These are phyloP conservation scores for Neonectria hederae DNA, from an alignment of 2,329 filamentous ascomycete genomes.

Conservation along the genomic window DNA sequence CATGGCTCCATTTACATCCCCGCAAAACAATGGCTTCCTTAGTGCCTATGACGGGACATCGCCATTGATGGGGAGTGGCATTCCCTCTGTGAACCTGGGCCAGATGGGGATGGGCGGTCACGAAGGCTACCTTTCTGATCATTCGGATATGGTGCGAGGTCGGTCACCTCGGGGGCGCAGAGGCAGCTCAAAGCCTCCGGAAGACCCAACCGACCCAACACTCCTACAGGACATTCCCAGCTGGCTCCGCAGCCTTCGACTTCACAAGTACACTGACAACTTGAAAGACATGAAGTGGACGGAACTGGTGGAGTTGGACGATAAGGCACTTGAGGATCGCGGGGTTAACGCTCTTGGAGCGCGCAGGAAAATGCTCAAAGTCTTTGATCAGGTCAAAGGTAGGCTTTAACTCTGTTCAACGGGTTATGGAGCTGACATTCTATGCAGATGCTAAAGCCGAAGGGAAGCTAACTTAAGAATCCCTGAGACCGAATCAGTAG, in stretches of 20 bases:
- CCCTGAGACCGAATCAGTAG: conserved; percentile 16
- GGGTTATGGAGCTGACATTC: conserved; percentile 30
- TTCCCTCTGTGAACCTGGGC: conserved; percentile 76
- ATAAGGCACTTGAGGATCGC: conserved; percentile 89
- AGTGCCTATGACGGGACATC: conserved; percentile 83
- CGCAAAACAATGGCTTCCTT: conserved; percentile 94
- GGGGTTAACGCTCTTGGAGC: conserved; percentile 96
- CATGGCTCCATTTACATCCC: conserved; percentile 80
- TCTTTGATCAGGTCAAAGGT: conserved; percentile 95
- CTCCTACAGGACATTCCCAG: conserved; percentile 94
- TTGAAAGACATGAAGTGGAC: conserved; percentile 98
- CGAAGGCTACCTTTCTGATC: conserved; percentile 92
- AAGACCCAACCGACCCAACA: conserved; percentile 92
- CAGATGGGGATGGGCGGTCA: conserved; percentile 75
- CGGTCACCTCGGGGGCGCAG: conserved; percentile 91
- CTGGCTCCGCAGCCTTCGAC: conserved; percentile 91
- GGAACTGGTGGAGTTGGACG: conserved; percentile 89
- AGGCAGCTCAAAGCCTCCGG: conserved; percentile 95
- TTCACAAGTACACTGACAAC: conserved; percentile 99
- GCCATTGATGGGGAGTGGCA: conserved; percentile 74
- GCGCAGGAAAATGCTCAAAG: conserved; percentile 97
- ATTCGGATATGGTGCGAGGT: conserved; percentile 89
- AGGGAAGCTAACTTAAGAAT: conserved; percentile 68
- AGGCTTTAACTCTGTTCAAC: conserved; percentile 36
- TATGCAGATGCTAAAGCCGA: conserved; percentile 74